Evolutionary conservation across 2,329 filamentous ascomycete species (phyloP).

Genomic region (Dothistroma pini): DNA sequence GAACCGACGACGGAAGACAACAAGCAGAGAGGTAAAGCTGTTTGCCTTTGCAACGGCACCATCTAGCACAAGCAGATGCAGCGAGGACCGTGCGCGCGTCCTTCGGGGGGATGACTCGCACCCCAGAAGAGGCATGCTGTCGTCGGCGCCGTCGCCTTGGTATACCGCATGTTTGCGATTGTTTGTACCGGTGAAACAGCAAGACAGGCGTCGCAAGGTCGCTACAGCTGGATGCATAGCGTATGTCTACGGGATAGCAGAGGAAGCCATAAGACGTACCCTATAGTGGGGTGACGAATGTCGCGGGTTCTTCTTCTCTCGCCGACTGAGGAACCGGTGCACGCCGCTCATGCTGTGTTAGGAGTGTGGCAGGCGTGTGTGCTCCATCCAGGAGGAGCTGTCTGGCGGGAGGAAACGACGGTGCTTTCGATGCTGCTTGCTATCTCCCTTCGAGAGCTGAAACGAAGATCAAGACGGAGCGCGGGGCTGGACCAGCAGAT

Average conservation of each 20-base stretch:
- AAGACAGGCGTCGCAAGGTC: background rate
- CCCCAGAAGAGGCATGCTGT: background rate
- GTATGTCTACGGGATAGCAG: background rate
- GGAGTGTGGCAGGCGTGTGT: background rate
- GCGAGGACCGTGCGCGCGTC: background rate
- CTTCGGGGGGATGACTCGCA: background rate
- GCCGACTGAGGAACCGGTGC: conserved; percentile 66
- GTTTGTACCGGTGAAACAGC: background rate
- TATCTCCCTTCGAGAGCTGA: background rate
- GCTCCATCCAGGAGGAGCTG: background rate
- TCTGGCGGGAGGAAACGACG: background rate
- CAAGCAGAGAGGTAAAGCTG: conserved; percentile 2
- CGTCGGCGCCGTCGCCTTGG: background rate
- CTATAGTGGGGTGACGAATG: conserved; percentile 19
- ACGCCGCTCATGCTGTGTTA: conserved; percentile 45
- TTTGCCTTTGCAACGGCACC: conserved; percentile 2
- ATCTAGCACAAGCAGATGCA: background rate
- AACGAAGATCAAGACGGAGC: background rate
- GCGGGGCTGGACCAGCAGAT: background rate
- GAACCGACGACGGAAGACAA: conserved; percentile 1
- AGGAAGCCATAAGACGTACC: conserved; percentile 18
- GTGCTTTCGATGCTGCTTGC: background rate
- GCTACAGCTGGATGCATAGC: background rate
- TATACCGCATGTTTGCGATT: conserved; percentile 1
- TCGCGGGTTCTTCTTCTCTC: conserved; percentile 52